Base-by-base conservation (phyloP, 2,329 filamentous ascomycete species). In the Zopfia rhizophila region DNA sequence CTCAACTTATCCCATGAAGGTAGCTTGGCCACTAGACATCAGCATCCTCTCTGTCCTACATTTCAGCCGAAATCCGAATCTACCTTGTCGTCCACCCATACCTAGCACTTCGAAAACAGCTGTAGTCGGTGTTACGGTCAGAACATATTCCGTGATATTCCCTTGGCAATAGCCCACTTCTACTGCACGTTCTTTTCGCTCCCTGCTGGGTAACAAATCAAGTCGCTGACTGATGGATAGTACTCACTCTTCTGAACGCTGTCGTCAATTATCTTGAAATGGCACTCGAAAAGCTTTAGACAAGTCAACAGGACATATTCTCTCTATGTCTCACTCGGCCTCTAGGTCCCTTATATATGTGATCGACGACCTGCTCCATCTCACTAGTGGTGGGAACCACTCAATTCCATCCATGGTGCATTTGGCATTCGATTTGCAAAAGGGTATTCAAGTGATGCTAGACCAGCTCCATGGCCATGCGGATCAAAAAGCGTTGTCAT, bases 1-100 rank as follows among this genome's bases (percentile, higher is more conserved):
- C 4, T 36, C 7, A 50, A 50, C 22, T 19, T 50, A 10, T 45
- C 40, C 18, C 40, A 1, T 89, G 90, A 0, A 90, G 32, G 45
- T 38, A 17, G n/a, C 29, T 28, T 28, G 16, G 8, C 27, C 16
- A 18, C 16, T 5, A 11, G 11, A 17, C 11, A 12, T 37, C 21
- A 29, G 12, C 8, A 39, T 28, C 30, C n/a, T n/a, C n/a, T n/a
- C n/a, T n/a, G n/a, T n/a, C n/a, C n/a, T n/a, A n/a, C n/a, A n/a
- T n/a, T n/a, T n/a, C n/a, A n/a, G n/a, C n/a, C n/a, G n/a, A n/a
- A n/a, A n/a, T n/a, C n/a, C n/a, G n/a, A n/a, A n/a, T n/a, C n/a
- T n/a, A n/a, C n/a, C n/a, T n/a, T n/a, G n/a, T n/a, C n/a, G n/a
- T n/a, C n/a, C n/a, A n/a, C n/a, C n/a, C n/a, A n/a, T n/a, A n/a